phyloP scores from a whole-genome alignment of 495 filamentous ascomycete species.

The Chaetomidium leptoderma region DNA sequence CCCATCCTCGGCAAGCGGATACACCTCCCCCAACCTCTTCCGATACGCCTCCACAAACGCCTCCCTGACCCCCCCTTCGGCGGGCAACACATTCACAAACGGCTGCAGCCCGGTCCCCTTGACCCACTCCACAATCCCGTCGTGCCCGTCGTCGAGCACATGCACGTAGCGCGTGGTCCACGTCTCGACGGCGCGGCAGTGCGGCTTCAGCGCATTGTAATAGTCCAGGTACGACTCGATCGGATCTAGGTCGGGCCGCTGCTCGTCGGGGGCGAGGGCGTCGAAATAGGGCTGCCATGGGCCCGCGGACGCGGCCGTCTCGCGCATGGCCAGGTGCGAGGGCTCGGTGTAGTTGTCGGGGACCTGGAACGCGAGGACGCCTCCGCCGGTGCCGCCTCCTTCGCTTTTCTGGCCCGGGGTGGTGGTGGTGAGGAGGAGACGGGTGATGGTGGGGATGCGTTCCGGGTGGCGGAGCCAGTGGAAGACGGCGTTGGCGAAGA shows the following conservation, averaged over 20 bases:
- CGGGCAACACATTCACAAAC: conserved; percentile 31
- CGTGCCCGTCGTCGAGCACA: conserved; percentile 40
- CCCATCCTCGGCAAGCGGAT: conserved; percentile 9
- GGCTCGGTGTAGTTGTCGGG: conserved; percentile 50
- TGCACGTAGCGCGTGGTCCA: conserved; percentile 53
- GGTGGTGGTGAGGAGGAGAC: conserved; percentile 30
- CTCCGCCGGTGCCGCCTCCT: conserved; percentile 23
- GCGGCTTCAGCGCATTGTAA: conserved; percentile 45
- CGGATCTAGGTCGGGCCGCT: conserved; percentile 41
- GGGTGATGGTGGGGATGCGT: conserved; percentile 42
- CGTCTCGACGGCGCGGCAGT: conserved; percentile 41
- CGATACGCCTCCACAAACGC: conserved; percentile 12
- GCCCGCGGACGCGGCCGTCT: conserved; percentile 36
- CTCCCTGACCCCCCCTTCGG: background rate
- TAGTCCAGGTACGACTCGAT: conserved; percentile 45
- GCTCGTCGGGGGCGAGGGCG: background rate
- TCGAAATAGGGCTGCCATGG: conserved; percentile 38
- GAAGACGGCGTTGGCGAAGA: conserved; percentile 54
- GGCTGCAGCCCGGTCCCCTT: conserved; percentile 52
- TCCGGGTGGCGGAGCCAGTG: conserved; percentile 48
- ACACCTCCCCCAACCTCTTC: conserved; percentile 5
- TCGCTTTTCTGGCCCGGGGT: conserved; percentile 15
- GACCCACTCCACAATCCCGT: conserved; percentile 54
- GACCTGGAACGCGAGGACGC: conserved; percentile 52
- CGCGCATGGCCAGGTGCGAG: conserved; percentile 47